These are phyloP conservation scores for Cordyceps farinosa DNA, from an alignment of 2,329 filamentous ascomycete species.

Conservation along the genomic window DNA sequence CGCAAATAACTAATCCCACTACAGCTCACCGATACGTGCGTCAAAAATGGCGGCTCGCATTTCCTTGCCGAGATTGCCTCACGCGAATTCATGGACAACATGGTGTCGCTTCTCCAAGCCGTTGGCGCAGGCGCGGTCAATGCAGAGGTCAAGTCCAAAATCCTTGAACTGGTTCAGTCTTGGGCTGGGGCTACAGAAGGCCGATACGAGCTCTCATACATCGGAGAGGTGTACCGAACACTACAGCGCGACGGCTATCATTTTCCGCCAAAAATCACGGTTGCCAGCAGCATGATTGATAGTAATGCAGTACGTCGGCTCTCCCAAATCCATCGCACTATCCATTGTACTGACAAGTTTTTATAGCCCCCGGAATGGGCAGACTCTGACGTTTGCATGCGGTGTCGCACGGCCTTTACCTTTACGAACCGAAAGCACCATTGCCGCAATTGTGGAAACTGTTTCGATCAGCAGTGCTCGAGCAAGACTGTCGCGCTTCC, in stretches of 20 bases:
- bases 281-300: conserved; percentile 97
- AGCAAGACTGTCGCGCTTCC: conserved; percentile 83
- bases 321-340: neutral
- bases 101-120: conserved; percentile 83
- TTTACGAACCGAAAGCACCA: conserved; percentile 99
- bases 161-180: conserved; percentile 86
- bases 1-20: conserved; percentile 4
- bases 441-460: conserved; percentile 95
- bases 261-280: conserved; percentile 81
- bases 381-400: conserved; percentile 98
- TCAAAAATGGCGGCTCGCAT: conserved; percentile 95
- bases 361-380: conserved; percentile 92
- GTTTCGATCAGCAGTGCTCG: conserved; percentile 94
- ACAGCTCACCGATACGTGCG: conserved; percentile 93
- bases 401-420: conserved; percentile 89
- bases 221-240: conserved; percentile 79
- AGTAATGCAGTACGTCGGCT: conserved; percentile 68
- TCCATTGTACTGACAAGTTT: neutral
- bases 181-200: conserved; percentile 91
- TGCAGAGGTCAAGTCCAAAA: conserved; percentile 80
- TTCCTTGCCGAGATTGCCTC: conserved; percentile 95
- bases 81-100: conserved; percentile 96
- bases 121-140: conserved; percentile 73
- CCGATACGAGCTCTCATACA: conserved; percentile 77
- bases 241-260: conserved; percentile 81